phyloP scores from a whole-genome alignment of 2,329 filamentous ascomycete species.

The Sporothrix variecibatus region DNA sequence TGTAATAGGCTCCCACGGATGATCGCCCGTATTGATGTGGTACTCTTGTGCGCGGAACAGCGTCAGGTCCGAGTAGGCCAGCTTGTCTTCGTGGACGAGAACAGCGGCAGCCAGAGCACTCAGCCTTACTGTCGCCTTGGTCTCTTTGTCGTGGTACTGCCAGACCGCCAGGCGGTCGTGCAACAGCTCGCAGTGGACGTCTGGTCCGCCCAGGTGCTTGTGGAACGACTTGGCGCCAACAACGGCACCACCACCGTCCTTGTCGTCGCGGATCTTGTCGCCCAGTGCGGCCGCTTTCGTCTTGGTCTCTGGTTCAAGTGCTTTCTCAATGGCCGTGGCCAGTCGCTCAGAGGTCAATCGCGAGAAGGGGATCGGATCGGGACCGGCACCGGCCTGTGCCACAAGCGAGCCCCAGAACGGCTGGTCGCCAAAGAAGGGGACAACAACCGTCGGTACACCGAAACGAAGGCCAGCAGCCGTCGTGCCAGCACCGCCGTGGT shows the following conservation, averaged over 20 bases:
- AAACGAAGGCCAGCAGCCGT: slow-evolving; percentile 82
- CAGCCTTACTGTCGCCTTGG: slow-evolving; percentile 48
- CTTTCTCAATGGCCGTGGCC: slow-evolving; percentile 58
- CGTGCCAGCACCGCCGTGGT: slow-evolving; percentile 86
- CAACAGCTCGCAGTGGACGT: slow-evolving; percentile 63
- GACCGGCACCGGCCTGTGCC: slow-evolving; percentile 69
- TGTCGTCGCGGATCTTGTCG: slow-evolving; percentile 31
- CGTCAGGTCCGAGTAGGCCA: slow-evolving; percentile 72
- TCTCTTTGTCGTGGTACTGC: slow-evolving; percentile 52
- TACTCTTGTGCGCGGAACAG: slow-evolving; percentile 64
- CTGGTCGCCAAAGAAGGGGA: slow-evolving; percentile 87
- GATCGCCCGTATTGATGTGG: slow-evolving; percentile 65
- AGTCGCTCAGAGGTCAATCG: slow-evolving; percentile 66
- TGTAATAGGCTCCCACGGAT: slow-evolving; percentile 77
- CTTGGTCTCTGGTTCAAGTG: slow-evolving; percentile 12
- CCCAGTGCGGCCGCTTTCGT: background rate
- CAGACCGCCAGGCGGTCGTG: slow-evolving; percentile 72
- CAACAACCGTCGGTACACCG: slow-evolving; percentile 77
- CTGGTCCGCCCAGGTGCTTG: slow-evolving; percentile 65
- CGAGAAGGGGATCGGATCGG: slow-evolving; percentile 68
- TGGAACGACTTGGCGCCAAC: slow-evolving; percentile 70
- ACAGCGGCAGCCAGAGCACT: slow-evolving; percentile 72
- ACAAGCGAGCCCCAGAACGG: slow-evolving; percentile 83
- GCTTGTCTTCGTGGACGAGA: slow-evolving; percentile 60
- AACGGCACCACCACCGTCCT: slow-evolving; percentile 46